phyloP scores from a whole-genome alignment of 805 yeast species.

The Cyberlindnera xishuangbannaensis region DNA sequence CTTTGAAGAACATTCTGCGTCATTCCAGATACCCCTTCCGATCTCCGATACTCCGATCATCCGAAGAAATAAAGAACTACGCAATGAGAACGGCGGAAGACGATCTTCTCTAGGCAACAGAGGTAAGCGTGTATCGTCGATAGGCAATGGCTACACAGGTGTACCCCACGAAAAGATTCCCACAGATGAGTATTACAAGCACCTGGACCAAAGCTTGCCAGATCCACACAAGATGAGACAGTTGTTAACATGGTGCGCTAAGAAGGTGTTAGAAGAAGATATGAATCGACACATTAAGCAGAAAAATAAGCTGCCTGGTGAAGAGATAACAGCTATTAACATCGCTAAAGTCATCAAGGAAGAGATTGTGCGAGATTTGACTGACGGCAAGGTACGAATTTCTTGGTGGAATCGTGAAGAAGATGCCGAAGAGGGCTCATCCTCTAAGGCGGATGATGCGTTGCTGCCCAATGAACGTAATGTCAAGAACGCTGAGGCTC shows the following conservation, averaged over 20 bases:
- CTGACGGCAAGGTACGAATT: conserved; percentile 52
- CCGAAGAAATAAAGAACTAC: conserved; percentile 29
- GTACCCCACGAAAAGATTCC: conserved; percentile 62
- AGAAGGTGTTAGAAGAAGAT: conserved; percentile 33
- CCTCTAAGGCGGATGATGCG: conserved; percentile 26
- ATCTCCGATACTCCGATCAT: conserved; percentile 34
- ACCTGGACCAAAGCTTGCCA: conserved; percentile 54
- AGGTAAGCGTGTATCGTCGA: conserved; percentile 68
- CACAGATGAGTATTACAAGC: conserved; percentile 50
- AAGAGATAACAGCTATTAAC: conserved; percentile 38
- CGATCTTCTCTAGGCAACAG: conserved; percentile 50
- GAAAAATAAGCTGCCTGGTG: conserved; percentile 26
- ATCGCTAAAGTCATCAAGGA: conserved; percentile 62
- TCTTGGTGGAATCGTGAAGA: conserved; percentile 57
- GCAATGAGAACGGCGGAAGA: conserved; percentile 29
- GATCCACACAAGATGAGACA: conserved; percentile 73
- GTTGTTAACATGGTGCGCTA: conserved; percentile 61
- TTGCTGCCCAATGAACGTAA: conserved; percentile 59
- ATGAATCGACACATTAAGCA: conserved; percentile 23
- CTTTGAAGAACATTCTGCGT: conserved; percentile 22
- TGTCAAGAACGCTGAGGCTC: conserved; percentile 40
- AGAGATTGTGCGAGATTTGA: conserved; percentile 53
- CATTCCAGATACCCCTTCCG: conserved; percentile 27
- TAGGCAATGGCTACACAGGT: conserved; percentile 67
- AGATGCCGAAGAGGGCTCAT: conserved; percentile 22